Base-by-base conservation (phyloP, 345 rosid genomes). In the Gossypium australe region DNA sequence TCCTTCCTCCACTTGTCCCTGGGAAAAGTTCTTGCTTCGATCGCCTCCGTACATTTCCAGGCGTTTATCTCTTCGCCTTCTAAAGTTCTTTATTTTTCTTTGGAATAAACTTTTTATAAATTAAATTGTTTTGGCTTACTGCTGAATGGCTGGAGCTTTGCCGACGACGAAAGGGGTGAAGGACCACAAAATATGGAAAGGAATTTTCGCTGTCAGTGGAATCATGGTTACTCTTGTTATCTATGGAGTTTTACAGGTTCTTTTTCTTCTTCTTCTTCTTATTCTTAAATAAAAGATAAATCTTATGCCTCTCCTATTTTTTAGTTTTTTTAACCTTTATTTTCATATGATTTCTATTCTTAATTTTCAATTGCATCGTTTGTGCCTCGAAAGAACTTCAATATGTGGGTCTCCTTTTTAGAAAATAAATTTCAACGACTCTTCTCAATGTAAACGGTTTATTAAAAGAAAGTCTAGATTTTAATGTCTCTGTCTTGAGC, bases 141-240 rank as follows among this genome's bases (percentile, higher is more conserved):
- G 38, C 47, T 82, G 85, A 77, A 86, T 84, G 98, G 92, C 92
- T 49, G 94, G 88, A 73, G 69, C 87, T 73, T 81, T 73, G 49
- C 14, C 84, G 47, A 70, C 75, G 77, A 75, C 75, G 47, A 84
- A 66, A 48, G 77, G 43, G 27, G 82, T 77, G 78, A 85, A 79
- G 76, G 88, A 83, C 77, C 82, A 76, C 84, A 89, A 84, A 80
- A 41, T 92, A 74, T 87, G 93, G 91, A 89, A 89, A 86, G 94
- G 87, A 60, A 78, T 85, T 51, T 86, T 94, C 38, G 97, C 97
- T 1, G 96, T 92, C 29, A 38, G 82, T 47, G 97, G 98, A 76
- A 92, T 94, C 87, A 94, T 94, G 97, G 79, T 81, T 70, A 90
- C 98, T 78, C 98, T 94, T 67, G 98, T 94, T 67, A 84, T 92